phyloP scores from a whole-genome alignment of 108 stramenopile genomes.

The Bacterosira constricta region DNA sequence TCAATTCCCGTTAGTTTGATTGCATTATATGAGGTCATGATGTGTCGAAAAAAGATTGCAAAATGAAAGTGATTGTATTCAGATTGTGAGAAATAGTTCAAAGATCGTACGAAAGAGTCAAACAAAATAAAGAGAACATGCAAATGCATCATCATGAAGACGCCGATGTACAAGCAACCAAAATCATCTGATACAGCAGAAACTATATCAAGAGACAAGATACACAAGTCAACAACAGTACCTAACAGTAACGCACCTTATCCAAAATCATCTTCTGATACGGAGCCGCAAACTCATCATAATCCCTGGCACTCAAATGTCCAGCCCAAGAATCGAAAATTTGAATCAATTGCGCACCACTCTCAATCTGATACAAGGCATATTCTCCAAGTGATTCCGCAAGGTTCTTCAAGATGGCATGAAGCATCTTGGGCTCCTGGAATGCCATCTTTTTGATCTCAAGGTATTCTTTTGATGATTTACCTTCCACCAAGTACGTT shows the following conservation, averaged over 20 bases:
- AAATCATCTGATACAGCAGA: too few relatives aligned
- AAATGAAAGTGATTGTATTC: too few relatives aligned
- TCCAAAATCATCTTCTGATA: constrained; percentile 94
- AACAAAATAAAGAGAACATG: too few relatives aligned
- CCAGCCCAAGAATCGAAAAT: constrained; percentile 99
- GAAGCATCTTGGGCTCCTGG: constrained; percentile 88
- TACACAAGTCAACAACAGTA: too few relatives aligned
- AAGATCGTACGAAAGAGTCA: too few relatives aligned
- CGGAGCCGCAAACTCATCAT: constrained; percentile 94
- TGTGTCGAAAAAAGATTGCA: too few relatives aligned
- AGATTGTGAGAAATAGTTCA: too few relatives aligned
- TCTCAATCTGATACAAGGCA: constrained; percentile 94
- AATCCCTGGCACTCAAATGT: constrained; percentile 91
- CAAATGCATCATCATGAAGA: too few relatives aligned
- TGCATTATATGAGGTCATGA: too few relatives aligned
- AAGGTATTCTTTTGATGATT: constrained; percentile 91
- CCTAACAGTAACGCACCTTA: constrained; percentile 58
- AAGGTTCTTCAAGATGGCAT: constrained; percentile 87
- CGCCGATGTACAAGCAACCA: too few relatives aligned
- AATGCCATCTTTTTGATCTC: constrained; percentile 94
- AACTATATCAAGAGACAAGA: too few relatives aligned
- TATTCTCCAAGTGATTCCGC: constrained; percentile 93
- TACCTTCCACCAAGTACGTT: constrained; percentile 97
- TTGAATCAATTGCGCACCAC: constrained; percentile 98
- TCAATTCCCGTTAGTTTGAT: too few relatives aligned